Evolutionary conservation across 768 basidiomycete species (phyloP).

Genomic region (Hygrocybe punicea): DNA sequence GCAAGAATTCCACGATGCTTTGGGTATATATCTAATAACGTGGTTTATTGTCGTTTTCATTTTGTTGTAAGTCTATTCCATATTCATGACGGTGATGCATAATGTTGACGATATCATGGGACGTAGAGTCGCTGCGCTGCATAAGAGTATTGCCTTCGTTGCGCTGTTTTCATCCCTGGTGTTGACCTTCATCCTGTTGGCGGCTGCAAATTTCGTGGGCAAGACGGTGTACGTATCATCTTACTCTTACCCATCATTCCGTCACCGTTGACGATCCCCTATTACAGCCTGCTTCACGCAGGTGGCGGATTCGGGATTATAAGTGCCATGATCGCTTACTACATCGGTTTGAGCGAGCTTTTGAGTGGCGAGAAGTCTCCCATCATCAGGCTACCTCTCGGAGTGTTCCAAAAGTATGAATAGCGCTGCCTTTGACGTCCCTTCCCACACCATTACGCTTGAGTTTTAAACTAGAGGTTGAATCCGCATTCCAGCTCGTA

Average conservation of each 20-base stretch:
- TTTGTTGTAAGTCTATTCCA: constrained; percentile 48
- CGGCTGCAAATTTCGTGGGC: constrained; percentile 36
- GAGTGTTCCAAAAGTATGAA: constrained; percentile 30
- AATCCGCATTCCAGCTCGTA: too few relatives aligned
- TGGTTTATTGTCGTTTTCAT: constrained; percentile 67
- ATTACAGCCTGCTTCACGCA: constrained; percentile 35
- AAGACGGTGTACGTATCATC: constrained; percentile 27
- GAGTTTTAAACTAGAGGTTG: too few relatives aligned
- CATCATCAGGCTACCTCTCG: constrained; percentile 40
- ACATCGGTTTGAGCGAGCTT: constrained; percentile 45
- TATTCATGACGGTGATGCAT: neutral
- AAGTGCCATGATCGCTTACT: constrained; percentile 48
- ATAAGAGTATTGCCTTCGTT: constrained; percentile 42
- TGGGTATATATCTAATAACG: constrained; percentile 64
- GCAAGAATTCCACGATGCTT: constrained; percentile 48
- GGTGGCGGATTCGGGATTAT: constrained; percentile 46
- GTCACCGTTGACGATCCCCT: neutral
- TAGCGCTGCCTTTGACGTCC: too few relatives aligned
- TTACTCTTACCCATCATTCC: neutral
- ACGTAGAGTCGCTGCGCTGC: constrained; percentile 38
- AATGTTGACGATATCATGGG: neutral
- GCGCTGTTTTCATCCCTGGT: constrained; percentile 37
- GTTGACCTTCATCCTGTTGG: constrained; percentile 43
- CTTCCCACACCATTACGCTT: too few relatives aligned
- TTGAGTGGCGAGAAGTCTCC: constrained; percentile 41